Conservation (phyloP, 768 basidiomycete genomes). For the Leccinum olivaceopallidum region DNA sequence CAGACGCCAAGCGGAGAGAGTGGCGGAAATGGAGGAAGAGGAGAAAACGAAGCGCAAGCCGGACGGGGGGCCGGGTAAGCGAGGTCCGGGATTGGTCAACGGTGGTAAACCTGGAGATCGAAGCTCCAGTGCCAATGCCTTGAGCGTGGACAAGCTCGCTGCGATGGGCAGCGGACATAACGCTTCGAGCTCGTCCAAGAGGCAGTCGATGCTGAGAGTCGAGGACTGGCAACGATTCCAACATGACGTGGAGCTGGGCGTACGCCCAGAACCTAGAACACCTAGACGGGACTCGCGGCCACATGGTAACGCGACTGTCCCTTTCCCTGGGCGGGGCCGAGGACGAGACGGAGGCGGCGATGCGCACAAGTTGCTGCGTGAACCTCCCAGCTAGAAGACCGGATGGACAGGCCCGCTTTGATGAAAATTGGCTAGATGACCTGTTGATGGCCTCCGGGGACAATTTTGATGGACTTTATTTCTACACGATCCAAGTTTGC, state of each 20-base stretch:
- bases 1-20: constrained; percentile 72
- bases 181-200: constrained; percentile 48
- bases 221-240: constrained; percentile 85
- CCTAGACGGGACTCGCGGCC: constrained; percentile 28
- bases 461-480: constrained; percentile 22
- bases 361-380: neutral
- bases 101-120: constrained; percentile 34
- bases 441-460: constrained; percentile 17
- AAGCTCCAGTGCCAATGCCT: constrained; percentile 35
- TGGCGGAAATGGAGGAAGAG: constrained; percentile 45
- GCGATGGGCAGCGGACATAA: constrained; percentile 33
- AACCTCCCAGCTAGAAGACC: constrained; percentile 36
- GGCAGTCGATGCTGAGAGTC: constrained; percentile 76
- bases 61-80: constrained; percentile 42
- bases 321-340: constrained; percentile 27
- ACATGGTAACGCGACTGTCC: constrained; percentile 26
- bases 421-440: constrained; percentile 9
- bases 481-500: constrained; percentile 10
- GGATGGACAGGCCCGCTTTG: neutral
- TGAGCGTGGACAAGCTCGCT: constrained; percentile 65
- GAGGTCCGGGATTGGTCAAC: constrained; percentile 33
- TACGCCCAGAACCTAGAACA: constrained; percentile 27
- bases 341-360: constrained; percentile 5
- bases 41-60: constrained; percentile 49
- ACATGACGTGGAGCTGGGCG: constrained; percentile 41